Evolutionary conservation across 768 basidiomycete genomes (phyloP).

Genomic region (Kwoniella sp.): DNA sequence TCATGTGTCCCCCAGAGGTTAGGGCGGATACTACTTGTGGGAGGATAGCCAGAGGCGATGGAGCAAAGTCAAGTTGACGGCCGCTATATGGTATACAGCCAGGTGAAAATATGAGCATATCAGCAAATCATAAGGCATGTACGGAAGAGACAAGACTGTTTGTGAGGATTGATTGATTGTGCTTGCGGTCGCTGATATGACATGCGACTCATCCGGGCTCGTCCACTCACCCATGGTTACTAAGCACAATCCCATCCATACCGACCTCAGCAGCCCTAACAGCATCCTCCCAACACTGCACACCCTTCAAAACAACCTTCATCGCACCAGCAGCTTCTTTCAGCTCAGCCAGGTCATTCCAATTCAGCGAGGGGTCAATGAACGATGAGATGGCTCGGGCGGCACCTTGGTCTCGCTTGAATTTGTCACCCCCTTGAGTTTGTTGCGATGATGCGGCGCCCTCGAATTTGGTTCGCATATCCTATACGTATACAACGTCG

Average conservation of each 20-base stretch:
- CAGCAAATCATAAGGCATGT: too few relatives aligned
- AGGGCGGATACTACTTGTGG: constrained; percentile 79
- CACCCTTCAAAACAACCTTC: constrained; percentile 88
- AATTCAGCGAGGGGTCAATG: constrained; percentile 86
- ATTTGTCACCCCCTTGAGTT: constrained; percentile 57
- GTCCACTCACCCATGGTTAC: constrained; percentile 40
- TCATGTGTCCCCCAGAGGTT: constrained; percentile 66
- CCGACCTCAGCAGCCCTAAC: constrained; percentile 70
- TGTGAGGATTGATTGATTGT: too few relatives aligned
- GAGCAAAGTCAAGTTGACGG: constrained; percentile 59
- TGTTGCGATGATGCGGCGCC: constrained; percentile 64
- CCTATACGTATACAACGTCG: constrained; percentile 58
- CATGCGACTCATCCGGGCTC: too few relatives aligned
- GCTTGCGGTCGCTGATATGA: too few relatives aligned
- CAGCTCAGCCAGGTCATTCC: constrained; percentile 79
- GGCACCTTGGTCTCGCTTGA: constrained; percentile 86
- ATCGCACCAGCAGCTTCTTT: constrained; percentile 72
- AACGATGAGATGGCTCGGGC: constrained; percentile 94
- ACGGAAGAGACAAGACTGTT: too few relatives aligned
- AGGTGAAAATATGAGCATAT: neutral
- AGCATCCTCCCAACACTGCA: constrained; percentile 84
- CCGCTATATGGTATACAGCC: constrained; percentile 7
- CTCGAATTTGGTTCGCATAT: constrained; percentile 96
- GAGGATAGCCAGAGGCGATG: constrained; percentile 86
- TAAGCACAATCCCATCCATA: constrained; percentile 50